Evolutionary conservation across 2,329 filamentous ascomycete species (phyloP).

Genomic region (Colletotrichum spinosum): DNA sequence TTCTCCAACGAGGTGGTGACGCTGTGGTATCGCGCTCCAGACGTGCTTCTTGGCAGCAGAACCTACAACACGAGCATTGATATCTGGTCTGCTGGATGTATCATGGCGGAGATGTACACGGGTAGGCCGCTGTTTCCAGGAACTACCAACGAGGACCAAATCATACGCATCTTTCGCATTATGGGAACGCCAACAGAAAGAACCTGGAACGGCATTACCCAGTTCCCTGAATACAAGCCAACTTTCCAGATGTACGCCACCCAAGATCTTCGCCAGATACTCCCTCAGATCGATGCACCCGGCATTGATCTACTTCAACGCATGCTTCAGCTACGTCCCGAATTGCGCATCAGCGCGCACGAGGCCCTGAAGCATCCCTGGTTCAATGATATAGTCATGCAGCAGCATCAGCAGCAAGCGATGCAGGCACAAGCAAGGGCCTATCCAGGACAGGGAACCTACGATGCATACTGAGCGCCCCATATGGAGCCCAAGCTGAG

Average conservation of each 20-base stretch:
- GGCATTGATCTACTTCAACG: constrained; percentile 89
- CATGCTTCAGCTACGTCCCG: constrained; percentile 93
- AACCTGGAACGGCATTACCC: constrained; percentile 93
- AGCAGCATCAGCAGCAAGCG: constrained; percentile 61
- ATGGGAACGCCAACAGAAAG: constrained; percentile 98
- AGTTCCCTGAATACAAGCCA: constrained; percentile 97
- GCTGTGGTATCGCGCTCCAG: constrained; percentile 96
- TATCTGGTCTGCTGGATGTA: constrained; percentile 98
- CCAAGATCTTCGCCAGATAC: constrained; percentile 86
- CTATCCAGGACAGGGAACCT: constrained; percentile 51
- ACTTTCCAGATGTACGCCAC: constrained; percentile 96
- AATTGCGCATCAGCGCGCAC: constrained; percentile 88
- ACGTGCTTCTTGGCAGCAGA: constrained; percentile 91
- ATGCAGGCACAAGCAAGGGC: constrained; percentile 56
- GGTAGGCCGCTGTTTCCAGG: constrained; percentile 95
- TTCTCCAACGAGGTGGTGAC: constrained; percentile 99
- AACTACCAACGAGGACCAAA: constrained; percentile 97
- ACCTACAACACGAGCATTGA: constrained; percentile 99
- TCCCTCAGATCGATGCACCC: constrained; percentile 88
- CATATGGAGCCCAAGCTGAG: no score
- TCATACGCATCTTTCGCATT: constrained; percentile 95
- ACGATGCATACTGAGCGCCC: constrained; percentile 40
- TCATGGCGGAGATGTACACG: constrained; percentile 99
- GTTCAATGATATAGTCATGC: constrained; percentile 81
- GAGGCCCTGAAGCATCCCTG: constrained; percentile 91